Conservation (phyloP, 805 yeast species). For the Candida ipomoeae region DNA sequence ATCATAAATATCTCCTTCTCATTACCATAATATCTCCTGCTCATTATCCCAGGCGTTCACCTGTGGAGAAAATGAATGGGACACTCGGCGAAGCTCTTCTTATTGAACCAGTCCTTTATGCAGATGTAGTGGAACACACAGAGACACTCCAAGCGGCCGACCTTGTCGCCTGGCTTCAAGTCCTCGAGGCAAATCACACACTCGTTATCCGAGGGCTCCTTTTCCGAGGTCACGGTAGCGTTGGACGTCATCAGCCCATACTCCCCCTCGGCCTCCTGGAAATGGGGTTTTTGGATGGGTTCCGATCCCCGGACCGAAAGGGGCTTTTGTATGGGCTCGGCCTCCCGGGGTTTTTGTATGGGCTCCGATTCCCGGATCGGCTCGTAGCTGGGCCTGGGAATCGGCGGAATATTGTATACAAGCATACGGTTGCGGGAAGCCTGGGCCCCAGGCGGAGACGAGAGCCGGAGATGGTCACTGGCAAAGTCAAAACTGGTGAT, state of each 20-base stretch:
- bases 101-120: slow-evolving; percentile 85
- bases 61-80: slow-evolving; percentile 64
- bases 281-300: no score
- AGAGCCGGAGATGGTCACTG: slow-evolving; percentile 47
- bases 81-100: slow-evolving; percentile 81
- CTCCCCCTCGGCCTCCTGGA: neutral
- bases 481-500: slow-evolving; percentile 66
- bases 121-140: slow-evolving; percentile 92
- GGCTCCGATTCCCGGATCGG: slow-evolving; percentile 18
- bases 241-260: slow-evolving; percentile 14
- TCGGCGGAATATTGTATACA: slow-evolving; percentile 60
- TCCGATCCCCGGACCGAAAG: no score
- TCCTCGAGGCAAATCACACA: slow-evolving; percentile 95
- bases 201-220: slow-evolving; percentile 50
- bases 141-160: slow-evolving; percentile 88
- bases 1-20: no score
- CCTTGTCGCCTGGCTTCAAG: slow-evolving; percentile 77
- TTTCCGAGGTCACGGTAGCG: slow-evolving; percentile 10
- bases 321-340: neutral
- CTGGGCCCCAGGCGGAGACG: slow-evolving; percentile 21
- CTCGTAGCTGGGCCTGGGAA: slow-evolving; percentile 38
- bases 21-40: neutral
- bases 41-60: neutral
- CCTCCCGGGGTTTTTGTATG: slow-evolving; percentile 8
- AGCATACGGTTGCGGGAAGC: slow-evolving; percentile 73